A percentile compares a stretch with the other conserved stretches of the same genome.
Evolutionary conservation across 805 yeast genomes (phyloP).

Genomic region (Wilhelminamyces savonicus): DNA sequence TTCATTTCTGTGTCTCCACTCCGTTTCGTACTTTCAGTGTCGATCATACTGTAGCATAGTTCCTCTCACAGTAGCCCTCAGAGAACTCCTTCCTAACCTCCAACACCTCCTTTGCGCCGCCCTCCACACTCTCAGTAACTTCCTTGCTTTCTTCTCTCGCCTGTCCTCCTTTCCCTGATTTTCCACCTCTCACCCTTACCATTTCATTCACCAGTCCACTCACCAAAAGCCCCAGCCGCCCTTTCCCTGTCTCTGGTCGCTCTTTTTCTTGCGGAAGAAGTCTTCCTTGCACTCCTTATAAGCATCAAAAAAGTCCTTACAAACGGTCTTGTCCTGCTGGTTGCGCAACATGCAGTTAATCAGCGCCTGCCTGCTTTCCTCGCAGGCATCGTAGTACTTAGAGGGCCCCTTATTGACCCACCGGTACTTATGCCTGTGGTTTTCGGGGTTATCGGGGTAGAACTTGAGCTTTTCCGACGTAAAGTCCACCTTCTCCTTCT

Average conservation of each 20-base stretch:
- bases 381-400: slow-evolving; percentile 88
- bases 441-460: slow-evolving; percentile 86
- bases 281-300: slow-evolving; percentile 69
- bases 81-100: too few species aligned
- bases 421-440: slow-evolving; percentile 56
- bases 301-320: slow-evolving; percentile 80
- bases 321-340: slow-evolving; percentile 57
- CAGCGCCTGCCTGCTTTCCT: slow-evolving; percentile 82
- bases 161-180: neutral
- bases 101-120: too few species aligned
- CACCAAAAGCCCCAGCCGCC: slow-evolving; percentile 41
- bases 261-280: slow-evolving; percentile 31
- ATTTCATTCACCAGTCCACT: too few species aligned
- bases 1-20: too few species aligned
- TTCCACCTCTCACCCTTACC: too few species aligned
- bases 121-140: too few species aligned
- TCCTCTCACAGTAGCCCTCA: too few species aligned
- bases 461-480: slow-evolving; percentile 54
- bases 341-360: slow-evolving; percentile 76
- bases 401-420: slow-evolving; percentile 77
- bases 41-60: too few species aligned
- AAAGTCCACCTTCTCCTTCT: slow-evolving; percentile 45
- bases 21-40: too few species aligned
- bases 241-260: slow-evolving; percentile 30
- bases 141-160: too few species aligned